Base-by-base conservation (phyloP, 2,329 filamentous ascomycete species). In the Colletotrichum sp. region DNA sequence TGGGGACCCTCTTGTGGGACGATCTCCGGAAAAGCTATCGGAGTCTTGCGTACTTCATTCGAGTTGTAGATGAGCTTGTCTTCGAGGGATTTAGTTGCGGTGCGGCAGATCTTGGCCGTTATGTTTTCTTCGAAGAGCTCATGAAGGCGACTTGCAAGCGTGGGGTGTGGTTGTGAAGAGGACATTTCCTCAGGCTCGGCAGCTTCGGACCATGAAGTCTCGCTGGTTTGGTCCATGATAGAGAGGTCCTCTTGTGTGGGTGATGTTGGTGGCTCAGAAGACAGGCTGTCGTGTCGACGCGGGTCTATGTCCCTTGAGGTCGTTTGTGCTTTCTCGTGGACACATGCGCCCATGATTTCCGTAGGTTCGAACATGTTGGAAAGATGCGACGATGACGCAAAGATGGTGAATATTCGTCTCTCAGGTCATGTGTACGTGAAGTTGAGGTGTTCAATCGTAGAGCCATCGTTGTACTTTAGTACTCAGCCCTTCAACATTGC, bases 11-110 rank as follows among this genome's bases (percentile, higher is more conserved):
- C 65, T 60, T 82, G 82, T 1, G 81, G 82, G 1, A 85, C 82
- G 13, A 76, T 80, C 69, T 86, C 83, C 2, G 84, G 84, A 39
- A 82, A 85, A 1, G 71, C 71, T 21, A 44, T 62, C 30, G 77
- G 78, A 3, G 49, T 65, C 28, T 65, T 76, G 9, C 36, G 62
- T 2, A 36, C 15, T 6, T 39, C 24, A 3, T 18, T 30, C 2
- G 55, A 69, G 34, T 3, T 16, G 16, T 24, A 39, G 3, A 16
- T 18, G 44, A 55, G 18, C 15, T 30, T 15, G 4, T 73, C 78
- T 44, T 57, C 79, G 10, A 79, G 74, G 0, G 71, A 76, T n/a
- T 67, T 71, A 2, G 70, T 71, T 7, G 77, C 77, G 12, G 74
- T 74, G 26, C 77, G 73, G 36, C 68, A 72, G 4, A 72, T 52